Evolutionary conservation across 192 early-diverging fungal species (phyloP).

Genomic region (Coemansia sp.): DNA sequence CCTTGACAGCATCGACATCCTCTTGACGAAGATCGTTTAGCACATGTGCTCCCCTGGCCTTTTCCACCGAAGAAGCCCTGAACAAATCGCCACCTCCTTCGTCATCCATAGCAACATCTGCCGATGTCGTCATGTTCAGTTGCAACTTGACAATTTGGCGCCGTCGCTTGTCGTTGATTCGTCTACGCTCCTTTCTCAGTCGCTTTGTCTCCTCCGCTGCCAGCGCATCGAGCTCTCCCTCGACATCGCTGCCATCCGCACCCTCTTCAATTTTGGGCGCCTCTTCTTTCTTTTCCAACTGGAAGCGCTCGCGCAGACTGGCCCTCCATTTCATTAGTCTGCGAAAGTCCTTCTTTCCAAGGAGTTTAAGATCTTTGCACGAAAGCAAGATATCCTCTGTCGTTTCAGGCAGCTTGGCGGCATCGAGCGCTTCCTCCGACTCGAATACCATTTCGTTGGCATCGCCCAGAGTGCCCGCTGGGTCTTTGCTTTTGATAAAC

Average conservation of each 20-base stretch:
- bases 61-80: slow-evolving; percentile 50
- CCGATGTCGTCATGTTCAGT: slow-evolving; percentile 75
- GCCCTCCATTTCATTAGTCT: slow-evolving; percentile 86
- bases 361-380: slow-evolving; percentile 85
- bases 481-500: slow-evolving; percentile 78
- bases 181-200: slow-evolving; percentile 60
- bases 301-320: slow-evolving; percentile 62
- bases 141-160: slow-evolving; percentile 74
- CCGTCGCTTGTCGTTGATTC: slow-evolving; percentile 68
- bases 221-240: slow-evolving; percentile 51
- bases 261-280: slow-evolving; percentile 45
- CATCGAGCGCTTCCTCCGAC: slow-evolving; percentile 64
- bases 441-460: slow-evolving; percentile 77
- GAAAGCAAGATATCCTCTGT: slow-evolving; percentile 78
- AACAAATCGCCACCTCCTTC: slow-evolving; percentile 64
- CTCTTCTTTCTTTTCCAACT: slow-evolving; percentile 51
- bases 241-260: slow-evolving; percentile 48
- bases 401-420: slow-evolving; percentile 63
- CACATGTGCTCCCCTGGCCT: slow-evolving; percentile 32
- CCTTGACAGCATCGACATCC: slow-evolving; percentile 54
- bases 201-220: slow-evolving; percentile 49
- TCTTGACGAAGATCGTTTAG: slow-evolving; percentile 37
- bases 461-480: slow-evolving; percentile 72
- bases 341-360: slow-evolving; percentile 95
- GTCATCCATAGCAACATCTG: slow-evolving; percentile 74